A percentile compares a stretch with the other conserved stretches of the same genome.
Conservation (phyloP, 345 rosid genomes). For the Passiflora organensis region DNA sequence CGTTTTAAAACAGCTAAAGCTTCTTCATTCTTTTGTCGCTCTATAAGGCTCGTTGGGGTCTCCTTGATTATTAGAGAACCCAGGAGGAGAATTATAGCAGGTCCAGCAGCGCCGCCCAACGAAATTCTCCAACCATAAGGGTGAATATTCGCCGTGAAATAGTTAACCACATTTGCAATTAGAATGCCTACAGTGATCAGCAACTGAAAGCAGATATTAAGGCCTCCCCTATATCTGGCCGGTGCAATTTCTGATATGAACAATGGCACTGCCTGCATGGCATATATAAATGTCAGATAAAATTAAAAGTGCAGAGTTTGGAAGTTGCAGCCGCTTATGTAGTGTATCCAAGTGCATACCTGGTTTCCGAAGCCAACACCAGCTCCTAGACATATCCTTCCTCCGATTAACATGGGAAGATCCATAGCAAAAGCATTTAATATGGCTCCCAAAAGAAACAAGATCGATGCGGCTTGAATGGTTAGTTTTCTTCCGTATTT, state of each 20-base stretch:
- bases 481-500: constrained; percentile 45
- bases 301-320: no score
- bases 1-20: constrained; percentile 29
- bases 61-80: constrained; percentile 57
- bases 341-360: constrained; percentile 20
- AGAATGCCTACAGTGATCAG: constrained; percentile 67
- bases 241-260: constrained; percentile 84
- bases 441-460: constrained; percentile 57
- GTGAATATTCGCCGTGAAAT: constrained; percentile 25
- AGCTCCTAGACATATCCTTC: constrained; percentile 53
- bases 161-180: constrained; percentile 45
- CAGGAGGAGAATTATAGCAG: constrained; percentile 45
- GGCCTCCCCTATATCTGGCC: constrained; percentile 52
- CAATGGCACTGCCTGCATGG: constrained; percentile 68
- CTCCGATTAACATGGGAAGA: constrained; percentile 49
- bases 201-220: constrained; percentile 60
- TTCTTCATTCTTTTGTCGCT: constrained; percentile 40
- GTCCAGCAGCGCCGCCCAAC: constrained; percentile 55
- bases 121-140: constrained; percentile 62
- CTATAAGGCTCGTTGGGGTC: constrained; percentile 61
- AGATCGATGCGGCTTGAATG: constrained; percentile 50
- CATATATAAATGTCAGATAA: no score
- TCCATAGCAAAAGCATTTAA: constrained; percentile 38
- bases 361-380: constrained; percentile 78
- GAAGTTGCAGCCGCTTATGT: no score